phyloP scores from a whole-genome alignment of 805 yeast species.

The Candida sanyiensis region DNA sequence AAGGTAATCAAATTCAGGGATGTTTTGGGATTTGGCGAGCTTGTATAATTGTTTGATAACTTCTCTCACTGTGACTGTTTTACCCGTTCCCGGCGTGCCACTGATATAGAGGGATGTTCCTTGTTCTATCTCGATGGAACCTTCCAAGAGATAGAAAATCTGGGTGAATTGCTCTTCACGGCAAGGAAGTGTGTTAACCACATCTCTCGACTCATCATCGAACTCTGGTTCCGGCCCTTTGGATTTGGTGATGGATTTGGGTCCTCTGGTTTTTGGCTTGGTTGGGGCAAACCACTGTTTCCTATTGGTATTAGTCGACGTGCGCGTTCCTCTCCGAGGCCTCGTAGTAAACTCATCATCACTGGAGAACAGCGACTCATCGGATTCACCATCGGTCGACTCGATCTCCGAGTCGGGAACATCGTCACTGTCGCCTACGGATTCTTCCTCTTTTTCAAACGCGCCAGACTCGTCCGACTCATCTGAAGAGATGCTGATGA shows the following conservation, averaged over 20 bases:
- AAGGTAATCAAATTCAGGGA: constrained; percentile 56
- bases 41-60: constrained; percentile 64
- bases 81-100: constrained; percentile 98
- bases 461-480: too few relatives aligned
- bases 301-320: too few relatives aligned
- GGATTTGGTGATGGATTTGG: too few relatives aligned
- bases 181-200: constrained; percentile 55
- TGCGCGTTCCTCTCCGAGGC: too few relatives aligned
- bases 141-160: constrained; percentile 61
- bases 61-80: constrained; percentile 88
- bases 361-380: constrained; percentile 7
- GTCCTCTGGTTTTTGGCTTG: constrained; percentile 21
- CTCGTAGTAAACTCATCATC: constrained; percentile 23
- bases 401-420: constrained; percentile 11
- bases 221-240: constrained; percentile 13
- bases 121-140: constrained; percentile 59
- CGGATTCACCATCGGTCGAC: constrained; percentile 12
- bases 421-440: neutral
- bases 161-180: constrained; percentile 77
- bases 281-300: constrained; percentile 9
- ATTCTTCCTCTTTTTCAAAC: neutral
- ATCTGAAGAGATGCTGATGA: too few relatives aligned
- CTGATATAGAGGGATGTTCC: constrained; percentile 88
- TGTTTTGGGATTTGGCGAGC: constrained; percentile 32
- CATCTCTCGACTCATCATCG: constrained; percentile 27